Evolutionary conservation across 2,329 filamentous ascomycete species (phyloP).

Genomic region (Ustilaginoidea virens): DNA sequence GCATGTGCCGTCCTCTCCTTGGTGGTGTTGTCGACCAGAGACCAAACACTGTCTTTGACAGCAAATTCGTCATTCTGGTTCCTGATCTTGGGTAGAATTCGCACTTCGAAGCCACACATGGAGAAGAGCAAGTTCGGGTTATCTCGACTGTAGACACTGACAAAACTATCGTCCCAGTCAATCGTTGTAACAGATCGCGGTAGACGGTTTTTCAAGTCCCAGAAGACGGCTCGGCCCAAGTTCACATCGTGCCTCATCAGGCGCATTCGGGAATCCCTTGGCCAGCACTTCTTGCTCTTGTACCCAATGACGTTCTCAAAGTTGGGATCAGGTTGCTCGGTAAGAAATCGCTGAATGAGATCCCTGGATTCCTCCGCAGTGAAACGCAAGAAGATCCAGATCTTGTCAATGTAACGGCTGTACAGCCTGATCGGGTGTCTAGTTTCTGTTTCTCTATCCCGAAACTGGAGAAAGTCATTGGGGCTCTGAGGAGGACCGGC

Average conservation of each 20-base stretch:
- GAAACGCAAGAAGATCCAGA: slow-evolving; percentile 96
- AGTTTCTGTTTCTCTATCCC: slow-evolving; percentile 80
- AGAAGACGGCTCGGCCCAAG: slow-evolving; percentile 91
- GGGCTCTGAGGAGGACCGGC: slow-evolving; percentile 85
- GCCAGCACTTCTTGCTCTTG: slow-evolving; percentile 99
- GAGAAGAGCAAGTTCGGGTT: slow-evolving; percentile 95
- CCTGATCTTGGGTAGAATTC: slow-evolving; percentile 85
- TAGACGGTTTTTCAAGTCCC: slow-evolving; percentile 94
- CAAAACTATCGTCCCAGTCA: slow-evolving; percentile 98
- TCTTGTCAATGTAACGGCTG: slow-evolving; percentile 92
- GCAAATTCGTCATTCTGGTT: slow-evolving; percentile 95
- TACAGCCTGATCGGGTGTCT: slow-evolving; percentile 95
- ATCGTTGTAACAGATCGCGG: slow-evolving; percentile 92
- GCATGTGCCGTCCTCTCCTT: slow-evolving; percentile 96
- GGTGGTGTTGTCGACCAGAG: slow-evolving; percentile 84
- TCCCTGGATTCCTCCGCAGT: slow-evolving; percentile 87
- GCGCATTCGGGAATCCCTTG: slow-evolving; percentile 91
- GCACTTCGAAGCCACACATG: slow-evolving; percentile 96
- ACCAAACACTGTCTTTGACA: slow-evolving; percentile 97
- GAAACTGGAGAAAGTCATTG: slow-evolving; percentile 96
- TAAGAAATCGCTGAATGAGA: slow-evolving; percentile 92
- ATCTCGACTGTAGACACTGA: slow-evolving; percentile 93
- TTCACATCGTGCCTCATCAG: slow-evolving; percentile 98
- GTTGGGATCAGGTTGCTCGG: slow-evolving; percentile 95
- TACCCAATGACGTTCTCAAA: slow-evolving; percentile 99